Conservation (phyloP, 1,284 basidiomycete genomes). For the Porodaedalea pini region DNA sequence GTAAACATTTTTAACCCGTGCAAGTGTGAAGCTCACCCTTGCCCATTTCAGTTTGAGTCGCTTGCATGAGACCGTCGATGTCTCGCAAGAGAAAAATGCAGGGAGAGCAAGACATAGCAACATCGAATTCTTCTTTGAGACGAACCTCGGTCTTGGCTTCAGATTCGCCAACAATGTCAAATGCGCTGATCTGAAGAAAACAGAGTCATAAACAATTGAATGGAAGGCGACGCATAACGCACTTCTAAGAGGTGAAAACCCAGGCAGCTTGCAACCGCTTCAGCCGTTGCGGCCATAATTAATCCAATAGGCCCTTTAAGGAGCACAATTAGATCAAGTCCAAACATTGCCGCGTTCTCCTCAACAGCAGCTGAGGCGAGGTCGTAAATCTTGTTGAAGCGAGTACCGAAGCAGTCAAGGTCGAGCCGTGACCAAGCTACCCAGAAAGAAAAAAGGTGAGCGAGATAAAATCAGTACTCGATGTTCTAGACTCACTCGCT, state of each 20-base stretch:
- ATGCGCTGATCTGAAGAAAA: conserved; percentile 77
- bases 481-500: conserved; percentile 37
- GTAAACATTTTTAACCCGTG: background rate
- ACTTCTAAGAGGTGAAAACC: conserved; percentile 85
- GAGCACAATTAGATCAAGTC: conserved; percentile 62
- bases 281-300: conserved; percentile 67
- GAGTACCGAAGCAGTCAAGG: conserved; percentile 16
- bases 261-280: conserved; percentile 56
- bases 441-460: conserved; percentile 6
- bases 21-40: conserved; percentile 46
- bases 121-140: conserved; percentile 75
- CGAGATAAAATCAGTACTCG: background rate
- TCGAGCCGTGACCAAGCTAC: conserved; percentile 14
- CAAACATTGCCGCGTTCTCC: conserved; percentile 52
- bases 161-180: conserved; percentile 79
- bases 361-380: conserved; percentile 55
- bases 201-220: background rate
- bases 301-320: conserved; percentile 72
- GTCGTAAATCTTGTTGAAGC: conserved; percentile 43
- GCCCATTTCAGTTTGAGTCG: conserved; percentile 65
- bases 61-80: conserved; percentile 79
- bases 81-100: conserved; percentile 83
- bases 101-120: conserved; percentile 78
- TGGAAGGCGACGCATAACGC: conserved; percentile 20
- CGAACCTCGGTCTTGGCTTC: conserved; percentile 77